Evolutionary conservation across 2,329 filamentous ascomycete species (phyloP).

Genomic region (Coniochaeta sp.): DNA sequence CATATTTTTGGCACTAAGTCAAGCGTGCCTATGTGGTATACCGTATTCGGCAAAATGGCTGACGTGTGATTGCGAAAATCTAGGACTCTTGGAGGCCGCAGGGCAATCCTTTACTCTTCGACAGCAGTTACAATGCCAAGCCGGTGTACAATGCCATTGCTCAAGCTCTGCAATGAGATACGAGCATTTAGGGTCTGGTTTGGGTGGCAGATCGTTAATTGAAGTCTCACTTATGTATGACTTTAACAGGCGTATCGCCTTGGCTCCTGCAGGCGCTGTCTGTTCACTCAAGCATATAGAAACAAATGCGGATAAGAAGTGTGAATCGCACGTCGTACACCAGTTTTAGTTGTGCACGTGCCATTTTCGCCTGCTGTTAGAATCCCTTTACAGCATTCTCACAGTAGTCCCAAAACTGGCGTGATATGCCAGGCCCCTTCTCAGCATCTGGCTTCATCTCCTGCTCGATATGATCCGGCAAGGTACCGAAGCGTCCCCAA

Average conservation of each 20-base stretch:
- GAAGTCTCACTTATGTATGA: too few relatives aligned
- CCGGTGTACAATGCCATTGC: conserved; percentile 40
- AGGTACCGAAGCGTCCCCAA: not conserved
- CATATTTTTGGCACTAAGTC: too few relatives aligned
- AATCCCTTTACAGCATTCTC: not conserved
- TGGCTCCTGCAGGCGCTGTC: too few relatives aligned
- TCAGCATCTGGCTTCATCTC: not conserved
- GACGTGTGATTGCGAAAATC: not conserved
- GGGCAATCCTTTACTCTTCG: conserved; percentile 45
- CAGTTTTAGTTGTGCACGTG: too few relatives aligned
- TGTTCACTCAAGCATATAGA: too few relatives aligned
- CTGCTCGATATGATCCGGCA: not conserved
- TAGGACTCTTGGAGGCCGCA: conserved; percentile 43
- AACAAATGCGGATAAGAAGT: too few relatives aligned
- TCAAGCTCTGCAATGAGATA: conserved; percentile 22
- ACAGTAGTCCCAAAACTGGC: not conserved
- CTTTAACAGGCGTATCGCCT: too few relatives aligned
- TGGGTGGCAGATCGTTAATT: too few relatives aligned
- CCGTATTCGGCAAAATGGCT: not conserved
- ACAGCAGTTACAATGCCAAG: conserved; percentile 43
- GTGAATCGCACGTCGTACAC: too few relatives aligned
- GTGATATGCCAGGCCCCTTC: not conserved
- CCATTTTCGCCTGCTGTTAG: not conserved
- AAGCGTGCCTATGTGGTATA: not conserved
- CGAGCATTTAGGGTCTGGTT: too few relatives aligned